Evolutionary conservation across 352 stramenopile genomes (phyloP), one percentile per base, ranked within the genome.

Genomic region (Phytophthora colocasiae): DNA sequence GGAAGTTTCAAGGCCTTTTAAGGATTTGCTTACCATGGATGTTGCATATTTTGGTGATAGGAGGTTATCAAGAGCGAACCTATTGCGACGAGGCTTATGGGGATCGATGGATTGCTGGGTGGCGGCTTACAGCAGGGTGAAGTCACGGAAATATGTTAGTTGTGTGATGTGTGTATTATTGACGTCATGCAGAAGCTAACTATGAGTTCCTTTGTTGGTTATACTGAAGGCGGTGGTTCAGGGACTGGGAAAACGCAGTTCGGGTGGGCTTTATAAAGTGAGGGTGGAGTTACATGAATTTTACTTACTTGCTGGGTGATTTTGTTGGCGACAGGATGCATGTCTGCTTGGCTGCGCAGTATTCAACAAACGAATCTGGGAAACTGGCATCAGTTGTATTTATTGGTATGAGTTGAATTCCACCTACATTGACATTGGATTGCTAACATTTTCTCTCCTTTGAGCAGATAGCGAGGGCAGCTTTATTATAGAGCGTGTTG

Each of bases 391-490:
- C 64, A 26, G 63, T 69, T 22, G 51, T 93, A 36, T 95, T 80
- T 69, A 88, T 95, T 71, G 85, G 87, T 93, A 68, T 17, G 27
- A 32, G 7, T 41, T 9, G 4, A 8, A 19, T 38, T 32, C 17
- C 12, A 46, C 36, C 14, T 36, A n/a, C 22, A 24, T 2, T 31
- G 40, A 36, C 22, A 46, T 19, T 15, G 12, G 48, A 2, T 5
- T n/a, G 4, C 22, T 58, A 11, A 58, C 17, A 22, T 1, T 41
- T 24, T 55, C 29, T 5, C 14, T 0, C 32, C 36, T 17, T 43
- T 43, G 38, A 22, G 38, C 24, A 98, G 76, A 97, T 87, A 86
- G 94, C 22, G 96, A 99, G 78, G 95, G 95, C 2, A 96, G 88
- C 71, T 98, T 98, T 60, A 77, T 93, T 29, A 69, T 95, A 4